Percentiles rank a stretch among this genome's conserved stretches.
phyloP scores from a whole-genome alignment of 768 basidiomycete species.

The Boletus pseudopeckii region DNA sequence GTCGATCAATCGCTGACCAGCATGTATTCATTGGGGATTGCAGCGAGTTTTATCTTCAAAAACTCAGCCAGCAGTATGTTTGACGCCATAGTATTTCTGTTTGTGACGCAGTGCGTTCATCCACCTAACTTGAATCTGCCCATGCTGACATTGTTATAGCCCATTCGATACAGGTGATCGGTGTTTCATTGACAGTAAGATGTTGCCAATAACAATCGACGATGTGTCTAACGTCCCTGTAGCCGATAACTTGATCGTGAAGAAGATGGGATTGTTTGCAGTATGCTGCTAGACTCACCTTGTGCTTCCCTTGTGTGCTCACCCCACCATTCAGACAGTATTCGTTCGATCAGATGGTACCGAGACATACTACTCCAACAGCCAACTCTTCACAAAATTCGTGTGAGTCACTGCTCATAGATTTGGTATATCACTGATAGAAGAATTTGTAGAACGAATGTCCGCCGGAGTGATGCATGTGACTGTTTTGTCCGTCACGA shows the following conservation, averaged over 20 bases:
- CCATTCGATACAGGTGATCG: conserved; percentile 82
- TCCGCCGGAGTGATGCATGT: conserved; percentile 64
- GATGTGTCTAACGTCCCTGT: conserved; percentile 5
- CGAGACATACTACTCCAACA: conserved; percentile 80
- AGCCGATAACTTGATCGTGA: conserved; percentile 72
- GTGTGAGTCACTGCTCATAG: conserved; percentile 44
- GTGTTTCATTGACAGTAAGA: conserved; percentile 64
- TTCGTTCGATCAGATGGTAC: conserved; percentile 73
- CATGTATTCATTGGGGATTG: conserved; percentile 69
- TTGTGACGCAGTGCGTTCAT: conserved; percentile 72
- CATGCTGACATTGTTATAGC: conserved; percentile 33
- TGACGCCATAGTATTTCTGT: conserved; percentile 78
- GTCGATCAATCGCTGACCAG: conserved; percentile 65
- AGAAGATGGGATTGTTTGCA: conserved; percentile 77
- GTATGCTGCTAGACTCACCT: conserved; percentile 32
- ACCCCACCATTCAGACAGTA: conserved; percentile 44
- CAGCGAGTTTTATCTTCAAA: conserved; percentile 80
- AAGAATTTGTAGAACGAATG: conserved; percentile 51
- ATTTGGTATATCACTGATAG: background rate
- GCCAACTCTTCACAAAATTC: conserved; percentile 70
- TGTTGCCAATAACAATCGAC: background rate
- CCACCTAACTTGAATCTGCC: background rate
- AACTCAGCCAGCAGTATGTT: conserved; percentile 67
- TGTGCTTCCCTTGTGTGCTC: background rate
- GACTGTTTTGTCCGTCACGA: background rate